Conservation (phyloP, 495 filamentous ascomycete species). For the Daldinia caldariorum region DNA sequence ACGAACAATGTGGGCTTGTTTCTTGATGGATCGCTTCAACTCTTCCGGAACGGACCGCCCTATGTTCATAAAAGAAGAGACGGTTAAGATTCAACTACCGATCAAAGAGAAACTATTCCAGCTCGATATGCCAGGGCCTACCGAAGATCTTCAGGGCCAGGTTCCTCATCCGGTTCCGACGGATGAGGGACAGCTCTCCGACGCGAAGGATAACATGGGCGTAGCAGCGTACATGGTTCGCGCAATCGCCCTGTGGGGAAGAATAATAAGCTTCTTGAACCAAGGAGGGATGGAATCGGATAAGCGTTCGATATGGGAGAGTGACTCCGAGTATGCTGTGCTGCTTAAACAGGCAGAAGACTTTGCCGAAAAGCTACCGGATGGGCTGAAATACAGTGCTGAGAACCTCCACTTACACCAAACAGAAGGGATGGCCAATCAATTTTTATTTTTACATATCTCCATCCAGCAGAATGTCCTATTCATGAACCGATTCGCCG, state of each 20-base stretch:
- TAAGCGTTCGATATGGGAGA: slow-evolving; percentile 79
- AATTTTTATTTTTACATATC: slow-evolving; percentile 95
- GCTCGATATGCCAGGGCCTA: slow-evolving; percentile 88
- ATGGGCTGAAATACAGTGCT: slow-evolving; percentile 72
- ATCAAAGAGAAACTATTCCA: slow-evolving; percentile 91
- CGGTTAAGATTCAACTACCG: slow-evolving; percentile 87
- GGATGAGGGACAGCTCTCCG: slow-evolving; percentile 69
- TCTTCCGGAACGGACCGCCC: slow-evolving; percentile 95
- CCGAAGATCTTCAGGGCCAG: slow-evolving; percentile 82
- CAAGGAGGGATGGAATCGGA: slow-evolving; percentile 89
- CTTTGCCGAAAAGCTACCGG: slow-evolving; percentile 75
- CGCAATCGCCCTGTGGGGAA: slow-evolving; percentile 86
- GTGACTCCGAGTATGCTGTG: slow-evolving; percentile 75
- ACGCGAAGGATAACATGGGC: slow-evolving; percentile 88
- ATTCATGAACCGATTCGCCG: slow-evolving; percentile 88
- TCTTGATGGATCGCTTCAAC: slow-evolving; percentile 96
- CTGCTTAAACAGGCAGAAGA: slow-evolving; percentile 77
- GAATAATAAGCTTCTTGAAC: slow-evolving; percentile 88
- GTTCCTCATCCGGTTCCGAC: slow-evolving; percentile 71
- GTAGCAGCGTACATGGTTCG: slow-evolving; percentile 92
- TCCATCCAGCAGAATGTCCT: slow-evolving; percentile 87
- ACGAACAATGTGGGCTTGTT: slow-evolving; percentile 97
- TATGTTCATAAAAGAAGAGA: slow-evolving; percentile 88
- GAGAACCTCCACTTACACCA: slow-evolving; percentile 89
- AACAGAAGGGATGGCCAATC: slow-evolving; percentile 84